Percentiles rank a stretch among this genome's conserved stretches.
These are phyloP conservation scores for Chamaenerion angustifolium DNA, from an alignment of 345 rosid species.

Conservation along the genomic window DNA sequence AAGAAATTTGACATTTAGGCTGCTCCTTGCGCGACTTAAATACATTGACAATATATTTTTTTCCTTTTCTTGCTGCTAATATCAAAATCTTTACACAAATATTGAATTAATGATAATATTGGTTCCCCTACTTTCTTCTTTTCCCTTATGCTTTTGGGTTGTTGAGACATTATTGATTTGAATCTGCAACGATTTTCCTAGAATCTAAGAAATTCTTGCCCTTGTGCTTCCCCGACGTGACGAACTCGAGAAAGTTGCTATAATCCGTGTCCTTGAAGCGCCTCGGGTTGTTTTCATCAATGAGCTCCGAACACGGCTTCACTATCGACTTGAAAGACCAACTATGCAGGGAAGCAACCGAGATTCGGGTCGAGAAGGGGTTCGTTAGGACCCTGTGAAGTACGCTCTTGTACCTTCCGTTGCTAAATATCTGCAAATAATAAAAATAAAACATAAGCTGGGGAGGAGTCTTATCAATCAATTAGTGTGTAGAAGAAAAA, in stretches of 20 bases:
- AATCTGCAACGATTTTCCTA: constrained; percentile 6
- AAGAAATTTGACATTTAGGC: no score
- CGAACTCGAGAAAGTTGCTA: constrained; percentile 15
- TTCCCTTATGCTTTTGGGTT: no score
- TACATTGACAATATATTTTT: no score
- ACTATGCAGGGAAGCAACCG: constrained; percentile 26
- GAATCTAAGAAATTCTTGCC: constrained; percentile 20
- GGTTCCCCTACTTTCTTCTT: no score
- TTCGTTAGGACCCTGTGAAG: constrained; percentile 26
- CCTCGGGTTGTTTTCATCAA: constrained; percentile 15
- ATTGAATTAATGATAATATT: no score
- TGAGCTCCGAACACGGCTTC: constrained; percentile 16
- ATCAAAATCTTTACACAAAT: no score
- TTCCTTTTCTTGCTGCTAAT: no score
- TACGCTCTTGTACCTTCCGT: constrained; percentile 28
- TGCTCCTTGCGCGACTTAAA: no score
- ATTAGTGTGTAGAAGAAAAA: no score
- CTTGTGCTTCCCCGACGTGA: constrained; percentile 12
- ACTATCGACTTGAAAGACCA: constrained; percentile 12
- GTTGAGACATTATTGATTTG: no score
- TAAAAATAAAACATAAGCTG: no score
- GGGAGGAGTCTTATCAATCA: no score
- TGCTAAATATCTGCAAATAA: constrained; percentile 25
- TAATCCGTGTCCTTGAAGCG: constrained; percentile 23
- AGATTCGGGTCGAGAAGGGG: constrained; percentile 12